Conservation (phyloP, 2,329 filamentous ascomycete genomes). For the Fulvia fulva region DNA sequence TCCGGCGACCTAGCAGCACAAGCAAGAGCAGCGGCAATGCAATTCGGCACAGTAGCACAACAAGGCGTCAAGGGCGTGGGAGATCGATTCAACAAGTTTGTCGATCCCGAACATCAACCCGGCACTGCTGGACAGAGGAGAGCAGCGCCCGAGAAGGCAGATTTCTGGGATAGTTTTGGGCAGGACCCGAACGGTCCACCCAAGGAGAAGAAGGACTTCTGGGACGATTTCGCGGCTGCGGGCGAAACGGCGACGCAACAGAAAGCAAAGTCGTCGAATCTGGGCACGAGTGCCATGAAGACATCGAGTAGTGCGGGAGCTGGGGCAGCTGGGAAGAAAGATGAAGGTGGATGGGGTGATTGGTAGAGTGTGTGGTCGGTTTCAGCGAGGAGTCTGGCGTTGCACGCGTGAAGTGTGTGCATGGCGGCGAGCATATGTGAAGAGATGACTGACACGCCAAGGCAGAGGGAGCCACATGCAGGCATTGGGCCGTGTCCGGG, state of each 20-base stretch:
- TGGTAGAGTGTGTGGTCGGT: conserved; percentile 35
- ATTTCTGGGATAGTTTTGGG: conserved; percentile 92
- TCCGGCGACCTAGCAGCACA: conserved; percentile 58
- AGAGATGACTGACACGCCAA: too few species aligned
- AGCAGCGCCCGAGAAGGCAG: conserved; percentile 62
- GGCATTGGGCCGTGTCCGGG: too few species aligned
- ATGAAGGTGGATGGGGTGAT: conserved; percentile 58
- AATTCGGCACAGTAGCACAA: conserved; percentile 55
- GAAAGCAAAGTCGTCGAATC: conserved; percentile 43
- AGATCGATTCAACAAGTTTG: conserved; percentile 78
- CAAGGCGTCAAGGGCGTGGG: conserved; percentile 68
- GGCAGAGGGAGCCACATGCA: too few species aligned
- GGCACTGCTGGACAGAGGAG: conserved; percentile 4
- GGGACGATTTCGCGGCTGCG: conserved; percentile 45
- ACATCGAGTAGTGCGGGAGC: conserved; percentile 35
- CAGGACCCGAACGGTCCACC: conserved; percentile 52
- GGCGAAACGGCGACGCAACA: conserved; percentile 30
- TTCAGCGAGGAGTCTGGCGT: conserved; percentile 19
- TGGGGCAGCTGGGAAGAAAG: conserved; percentile 36
- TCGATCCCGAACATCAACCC: conserved; percentile 53
- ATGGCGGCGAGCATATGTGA: neutral
- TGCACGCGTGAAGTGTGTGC: conserved; percentile 1
- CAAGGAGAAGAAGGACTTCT: conserved; percentile 52
- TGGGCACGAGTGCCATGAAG: conserved; percentile 64
- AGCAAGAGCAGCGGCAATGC: conserved; percentile 54